Percentiles rank a stretch among this genome's conserved stretches.
phyloP scores from a whole-genome alignment of 768 basidiomycete species.

The Sarcodon sp. region DNA sequence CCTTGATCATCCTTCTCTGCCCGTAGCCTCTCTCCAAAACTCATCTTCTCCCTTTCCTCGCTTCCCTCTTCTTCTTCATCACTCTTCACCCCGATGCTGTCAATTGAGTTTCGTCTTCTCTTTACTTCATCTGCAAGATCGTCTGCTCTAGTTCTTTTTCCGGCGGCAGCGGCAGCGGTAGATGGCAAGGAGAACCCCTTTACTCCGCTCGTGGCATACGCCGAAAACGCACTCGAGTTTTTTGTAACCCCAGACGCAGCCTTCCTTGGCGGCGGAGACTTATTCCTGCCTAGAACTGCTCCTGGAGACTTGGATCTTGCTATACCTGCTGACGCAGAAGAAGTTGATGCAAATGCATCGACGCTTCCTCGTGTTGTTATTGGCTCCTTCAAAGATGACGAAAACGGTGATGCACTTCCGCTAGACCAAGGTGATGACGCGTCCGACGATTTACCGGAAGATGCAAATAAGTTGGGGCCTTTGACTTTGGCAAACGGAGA shows the following conservation, averaged over 20 bases:
- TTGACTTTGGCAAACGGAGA: conserved; percentile 69
- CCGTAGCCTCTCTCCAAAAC: conserved; percentile 56
- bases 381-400: background rate
- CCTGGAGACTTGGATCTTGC: conserved; percentile 12
- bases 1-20: conserved; percentile 48
- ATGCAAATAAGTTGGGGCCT: conserved; percentile 41
- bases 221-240: conserved; percentile 39
- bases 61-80: conserved; percentile 15
- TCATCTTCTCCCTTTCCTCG: conserved; percentile 6
- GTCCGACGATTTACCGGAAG: conserved; percentile 12
- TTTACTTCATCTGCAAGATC: background rate
- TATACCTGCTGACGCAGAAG: conserved; percentile 35
- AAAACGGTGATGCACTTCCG: background rate
- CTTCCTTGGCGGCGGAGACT: conserved; percentile 37
- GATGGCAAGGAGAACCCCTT: conserved; percentile 26
- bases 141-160: conserved; percentile 5
- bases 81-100: background rate
- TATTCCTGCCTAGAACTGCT: conserved; percentile 24
- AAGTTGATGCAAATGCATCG: conserved; percentile 37
- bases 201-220: conserved; percentile 37
- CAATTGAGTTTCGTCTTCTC: background rate
- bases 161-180: conserved; percentile 24
- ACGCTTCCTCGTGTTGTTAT: conserved; percentile 40
- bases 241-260: conserved; percentile 20
- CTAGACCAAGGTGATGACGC: conserved; percentile 6